These are phyloP conservation scores for Aristolochia californica DNA, from an alignment of 164 flowering plant genomes.

Conservation along the genomic window DNA sequence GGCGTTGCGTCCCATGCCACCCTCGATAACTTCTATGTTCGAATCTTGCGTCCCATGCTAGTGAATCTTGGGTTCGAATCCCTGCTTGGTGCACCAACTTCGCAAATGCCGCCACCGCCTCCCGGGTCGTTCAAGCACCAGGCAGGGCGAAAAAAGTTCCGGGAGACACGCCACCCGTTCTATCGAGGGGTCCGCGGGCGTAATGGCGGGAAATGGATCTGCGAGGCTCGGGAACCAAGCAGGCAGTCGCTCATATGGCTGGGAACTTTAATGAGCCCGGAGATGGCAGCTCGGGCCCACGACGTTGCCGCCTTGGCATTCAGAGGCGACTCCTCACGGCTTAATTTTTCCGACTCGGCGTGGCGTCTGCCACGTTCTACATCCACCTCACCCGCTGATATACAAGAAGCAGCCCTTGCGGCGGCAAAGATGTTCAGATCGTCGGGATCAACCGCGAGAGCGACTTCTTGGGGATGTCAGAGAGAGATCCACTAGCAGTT, in stretches of 20 bases:
- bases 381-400: slow-evolving; percentile 39
- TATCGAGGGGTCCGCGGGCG: slow-evolving; percentile 50
- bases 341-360: slow-evolving; percentile 70
- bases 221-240: slow-evolving; percentile 66
- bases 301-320: slow-evolving; percentile 64
- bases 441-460: slow-evolving; percentile 6
- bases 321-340: slow-evolving; percentile 45
- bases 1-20: no score
- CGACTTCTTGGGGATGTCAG: background rate
- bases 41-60: no score
- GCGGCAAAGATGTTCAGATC: slow-evolving; percentile 47
- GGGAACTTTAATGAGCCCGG: slow-evolving; percentile 46
- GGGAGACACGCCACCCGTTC: slow-evolving; percentile 58
- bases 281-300: slow-evolving; percentile 70
- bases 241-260: slow-evolving; percentile 60
- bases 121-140: slow-evolving; percentile 21
- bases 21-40: no score
- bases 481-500: background rate
- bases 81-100: no score
- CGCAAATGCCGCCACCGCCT: background rate
- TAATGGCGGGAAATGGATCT: slow-evolving; percentile 47
- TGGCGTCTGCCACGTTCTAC: slow-evolving; percentile 48
- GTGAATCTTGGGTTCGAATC: no score
- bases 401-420: slow-evolving; percentile 55
- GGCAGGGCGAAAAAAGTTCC: slow-evolving; percentile 51